A percentile compares a stretch with the other conserved stretches of the same genome.
Evolutionary conservation across 495 filamentous ascomycete species (phyloP).

Genomic region (Podospora pseudocomata): DNA sequence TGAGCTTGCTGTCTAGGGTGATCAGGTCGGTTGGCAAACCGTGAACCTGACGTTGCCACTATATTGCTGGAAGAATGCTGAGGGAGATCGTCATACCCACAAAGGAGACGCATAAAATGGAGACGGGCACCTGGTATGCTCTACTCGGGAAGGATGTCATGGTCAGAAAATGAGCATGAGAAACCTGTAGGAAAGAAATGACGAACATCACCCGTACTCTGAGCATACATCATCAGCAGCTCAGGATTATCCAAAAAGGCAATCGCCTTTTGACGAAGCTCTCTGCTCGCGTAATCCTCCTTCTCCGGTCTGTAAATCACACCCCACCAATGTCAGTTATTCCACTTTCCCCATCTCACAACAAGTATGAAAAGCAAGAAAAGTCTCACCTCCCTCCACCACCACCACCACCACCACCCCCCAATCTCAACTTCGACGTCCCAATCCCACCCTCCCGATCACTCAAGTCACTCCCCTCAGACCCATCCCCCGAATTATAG

Average conservation of each 20-base stretch:
- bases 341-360: neutral
- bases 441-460: slow-evolving; percentile 16
- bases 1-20: neutral
- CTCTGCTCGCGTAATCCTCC: slow-evolving; percentile 29
- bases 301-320: slow-evolving; percentile 15
- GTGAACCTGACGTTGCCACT: neutral
- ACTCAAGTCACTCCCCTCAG: slow-evolving; percentile 28
- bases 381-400: slow-evolving; percentile 15
- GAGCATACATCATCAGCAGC: slow-evolving; percentile 51
- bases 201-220: slow-evolving; percentile 45
- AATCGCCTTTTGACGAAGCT: slow-evolving; percentile 42
- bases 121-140: slow-evolving; percentile 46
- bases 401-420: slow-evolving; percentile 13
- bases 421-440: neutral
- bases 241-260: slow-evolving; percentile 49
- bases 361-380: neutral
- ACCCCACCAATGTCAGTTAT: neutral
- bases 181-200: neutral
- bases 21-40: neutral
- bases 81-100: slow-evolving; percentile 40
- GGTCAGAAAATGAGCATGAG: slow-evolving; percentile 5
- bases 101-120: slow-evolving; percentile 49
- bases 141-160: slow-evolving; percentile 15
- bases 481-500: slow-evolving; percentile 31
- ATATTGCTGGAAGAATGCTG: neutral